A percentile compares a stretch with the other conserved stretches of the same genome.
These are phyloP conservation scores for Coemansia nantahalensis DNA, from an alignment of 192 early-diverging fungal species.

Conservation along the genomic window DNA sequence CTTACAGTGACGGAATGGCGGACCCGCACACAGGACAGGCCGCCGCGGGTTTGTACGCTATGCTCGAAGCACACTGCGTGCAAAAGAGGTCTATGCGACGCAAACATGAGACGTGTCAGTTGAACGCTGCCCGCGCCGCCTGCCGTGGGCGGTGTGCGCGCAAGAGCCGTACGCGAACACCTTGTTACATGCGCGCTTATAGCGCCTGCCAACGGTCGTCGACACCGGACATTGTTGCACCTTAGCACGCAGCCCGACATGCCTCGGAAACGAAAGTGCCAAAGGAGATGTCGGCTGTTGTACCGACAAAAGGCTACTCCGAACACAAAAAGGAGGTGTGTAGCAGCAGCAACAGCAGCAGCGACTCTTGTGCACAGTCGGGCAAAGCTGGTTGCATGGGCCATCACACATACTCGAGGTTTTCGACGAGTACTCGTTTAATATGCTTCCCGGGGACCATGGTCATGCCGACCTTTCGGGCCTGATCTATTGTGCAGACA, in stretches of 20 bases:
- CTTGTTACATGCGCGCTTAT: conserved; percentile 60
- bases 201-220: conserved; percentile 29
- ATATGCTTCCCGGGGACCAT: conserved; percentile 48
- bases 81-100: conserved; percentile 65
- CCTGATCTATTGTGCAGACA: conserved; percentile 19
- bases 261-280: too few species aligned
- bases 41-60: conserved; percentile 51
- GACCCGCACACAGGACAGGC: conserved; percentile 66
- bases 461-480: conserved; percentile 50
- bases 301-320: too few species aligned
- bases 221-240: conserved; percentile 53
- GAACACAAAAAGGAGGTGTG: background rate
- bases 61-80: conserved; percentile 55
- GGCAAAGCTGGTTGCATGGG: too few species aligned
- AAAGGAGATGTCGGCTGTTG: too few species aligned
- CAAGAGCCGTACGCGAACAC: conserved; percentile 57
- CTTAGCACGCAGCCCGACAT: conserved; percentile 7
- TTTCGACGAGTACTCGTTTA: conserved; percentile 33
- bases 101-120: too few species aligned
- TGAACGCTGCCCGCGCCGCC: too few species aligned
- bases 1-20: conserved; percentile 53
- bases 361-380: too few species aligned
- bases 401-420: conserved; percentile 42
- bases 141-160: too few species aligned
- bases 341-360: too few species aligned